These are phyloP conservation scores for Phoenix roebelenii DNA, from an alignment of 176 grass and related monocot genomes.

Conservation along the genomic window DNA sequence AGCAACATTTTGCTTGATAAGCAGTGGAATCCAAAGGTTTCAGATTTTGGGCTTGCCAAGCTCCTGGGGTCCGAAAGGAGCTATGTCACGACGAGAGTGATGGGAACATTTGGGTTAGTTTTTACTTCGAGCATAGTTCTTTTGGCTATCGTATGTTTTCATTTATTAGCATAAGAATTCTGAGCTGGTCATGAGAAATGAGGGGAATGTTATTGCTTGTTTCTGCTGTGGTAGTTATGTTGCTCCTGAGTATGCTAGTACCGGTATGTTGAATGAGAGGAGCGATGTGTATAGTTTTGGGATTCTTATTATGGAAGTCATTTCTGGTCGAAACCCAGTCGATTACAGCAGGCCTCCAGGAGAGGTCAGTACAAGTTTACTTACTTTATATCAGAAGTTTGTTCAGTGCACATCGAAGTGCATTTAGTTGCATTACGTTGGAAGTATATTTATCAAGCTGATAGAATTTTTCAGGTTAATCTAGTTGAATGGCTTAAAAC, in stretches of 20 bases:
- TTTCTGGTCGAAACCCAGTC: constrained; percentile 80
- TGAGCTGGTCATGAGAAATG: no score
- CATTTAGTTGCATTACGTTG: no score
- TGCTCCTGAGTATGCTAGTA: constrained; percentile 94
- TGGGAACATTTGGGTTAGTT: constrained; percentile 76
- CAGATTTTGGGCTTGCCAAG: constrained; percentile 86
- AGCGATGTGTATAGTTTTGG: constrained; percentile 99
- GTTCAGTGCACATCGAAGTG: no score
- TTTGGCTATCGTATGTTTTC: background rate
- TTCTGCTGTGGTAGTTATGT: constrained; percentile 47
- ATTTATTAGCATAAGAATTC: no score
- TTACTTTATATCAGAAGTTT: no score
- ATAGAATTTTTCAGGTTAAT: constrained; percentile 45
- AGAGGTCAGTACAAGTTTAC: constrained; percentile 41
- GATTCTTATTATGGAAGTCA: constrained; percentile 88
- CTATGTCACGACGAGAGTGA: constrained; percentile 77
- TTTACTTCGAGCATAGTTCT: background rate
- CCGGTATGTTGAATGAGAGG: constrained; percentile 88
- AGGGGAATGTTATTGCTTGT: background rate
- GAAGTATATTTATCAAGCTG: no score
- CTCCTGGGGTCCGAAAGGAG: constrained; percentile 75
- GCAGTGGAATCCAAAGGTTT: constrained; percentile 76
- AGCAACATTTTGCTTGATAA: constrained; percentile 82
- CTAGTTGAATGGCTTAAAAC: constrained; percentile 95
- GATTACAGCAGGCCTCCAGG: constrained; percentile 61